phyloP scores from a whole-genome alignment of 2,329 filamentous ascomycete genomes.

The Epichloe gansuensis region DNA sequence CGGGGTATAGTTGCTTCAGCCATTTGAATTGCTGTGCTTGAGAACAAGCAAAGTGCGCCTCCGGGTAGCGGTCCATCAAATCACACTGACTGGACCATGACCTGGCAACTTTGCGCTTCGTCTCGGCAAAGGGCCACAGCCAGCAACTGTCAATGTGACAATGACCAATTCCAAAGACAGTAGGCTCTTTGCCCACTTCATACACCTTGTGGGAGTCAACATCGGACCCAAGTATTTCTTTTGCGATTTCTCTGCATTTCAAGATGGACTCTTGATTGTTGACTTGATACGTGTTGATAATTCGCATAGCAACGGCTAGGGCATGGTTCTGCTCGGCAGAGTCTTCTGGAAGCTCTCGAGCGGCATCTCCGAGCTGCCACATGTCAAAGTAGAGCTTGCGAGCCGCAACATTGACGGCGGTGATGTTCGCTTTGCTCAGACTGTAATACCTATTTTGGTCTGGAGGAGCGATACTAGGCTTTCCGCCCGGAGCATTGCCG shows the following conservation, averaged over 20 bases:
- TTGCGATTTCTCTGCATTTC: constrained; percentile 70
- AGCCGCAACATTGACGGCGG: constrained; percentile 77
- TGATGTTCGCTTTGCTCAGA: constrained; percentile 69
- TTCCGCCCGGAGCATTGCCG: constrained; percentile 75
- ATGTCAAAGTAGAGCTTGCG: constrained; percentile 80
- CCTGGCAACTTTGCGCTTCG: constrained; percentile 87
- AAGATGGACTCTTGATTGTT: constrained; percentile 67
- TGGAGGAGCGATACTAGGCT: constrained; percentile 72
- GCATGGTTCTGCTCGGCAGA: constrained; percentile 85
- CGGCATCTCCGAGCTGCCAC: constrained; percentile 91
- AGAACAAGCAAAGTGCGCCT: constrained; percentile 83
- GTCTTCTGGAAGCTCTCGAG: constrained; percentile 77
- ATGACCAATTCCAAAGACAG: constrained; percentile 84
- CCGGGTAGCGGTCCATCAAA: constrained; percentile 87
- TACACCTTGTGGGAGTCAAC: constrained; percentile 81
- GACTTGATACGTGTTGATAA: constrained; percentile 82
- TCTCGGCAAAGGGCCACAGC: constrained; percentile 98
- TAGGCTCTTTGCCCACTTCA: constrained; percentile 55
- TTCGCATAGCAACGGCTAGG: constrained; percentile 68
- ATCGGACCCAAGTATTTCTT: constrained; percentile 67
- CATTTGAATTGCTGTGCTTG: constrained; percentile 98
- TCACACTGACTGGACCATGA: constrained; percentile 97
- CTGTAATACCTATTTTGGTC: constrained; percentile 72
- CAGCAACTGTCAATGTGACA: constrained; percentile 98
- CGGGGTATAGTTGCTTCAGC: constrained; percentile 82